Base-by-base conservation (phyloP, 2,329 filamentous ascomycete species). In the Curvularia hawaiiensis region DNA sequence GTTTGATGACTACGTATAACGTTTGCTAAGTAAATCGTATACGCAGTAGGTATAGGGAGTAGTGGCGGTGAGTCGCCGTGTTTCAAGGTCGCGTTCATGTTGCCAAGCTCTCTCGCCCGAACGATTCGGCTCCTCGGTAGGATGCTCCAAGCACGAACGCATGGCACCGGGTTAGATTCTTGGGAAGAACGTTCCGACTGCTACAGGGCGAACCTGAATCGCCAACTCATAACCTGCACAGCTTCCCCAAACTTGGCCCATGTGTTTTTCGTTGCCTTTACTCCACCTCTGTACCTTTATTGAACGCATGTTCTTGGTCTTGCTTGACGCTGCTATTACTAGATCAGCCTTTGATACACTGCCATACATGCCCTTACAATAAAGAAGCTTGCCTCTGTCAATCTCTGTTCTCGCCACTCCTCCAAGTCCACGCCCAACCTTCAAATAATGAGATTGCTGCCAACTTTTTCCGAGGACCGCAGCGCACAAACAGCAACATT, bases 21-120 rank as follows among this genome's bases (percentile, higher is more conserved):
- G 30, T 45, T 31, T 10, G 26, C 12, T 14, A 18, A 45, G 1
- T 38, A 30, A 11, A 22, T 20, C 9, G 16, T 18, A 18, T 18
- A 26, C 33, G 16, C 26, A 22, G 50, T 10, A 41, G 16, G 45
- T 28, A 28, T 28, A 28, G 45, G 24, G n/a, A 38, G 28, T 22
- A n/a, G 35, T 52, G 35, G 52, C 55, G 52, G 51, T 55, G 51
- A 54, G 55, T 41, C 40, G 51, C 35, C 39, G 31, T 54, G 24
- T 38, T 24, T 24, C 26, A 22, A 52, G 35, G 48, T 38, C 26
- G 49, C 35, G 49, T 46, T 18, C 44, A 8, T 26, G 14, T 5
- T n/a, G 62, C 60, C 62, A 65, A 60, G 58, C 11, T 31, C 61
- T 65, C 58, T 65, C 62, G 62, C 60, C 62, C 62, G 60, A 62